Percentiles rank a stretch among this genome's conserved stretches.
Evolutionary conservation across 1,284 basidiomycete species (phyloP).

Genomic region (Cystobasidium pallidum): DNA sequence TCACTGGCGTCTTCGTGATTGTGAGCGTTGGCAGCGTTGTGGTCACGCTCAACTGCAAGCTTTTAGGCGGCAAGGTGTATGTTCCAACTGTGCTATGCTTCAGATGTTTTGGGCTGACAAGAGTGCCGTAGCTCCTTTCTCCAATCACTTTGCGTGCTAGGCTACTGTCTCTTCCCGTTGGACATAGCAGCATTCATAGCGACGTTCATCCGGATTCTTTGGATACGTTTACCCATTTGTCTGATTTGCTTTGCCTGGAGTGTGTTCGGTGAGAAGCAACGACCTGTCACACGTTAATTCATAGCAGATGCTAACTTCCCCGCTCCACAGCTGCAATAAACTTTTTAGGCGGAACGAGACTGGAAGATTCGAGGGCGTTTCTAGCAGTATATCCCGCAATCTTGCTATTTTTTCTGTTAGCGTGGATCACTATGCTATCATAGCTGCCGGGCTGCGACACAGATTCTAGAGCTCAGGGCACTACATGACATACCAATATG

Average conservation of each 20-base stretch:
- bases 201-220: constrained; percentile 81
- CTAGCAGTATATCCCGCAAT: constrained; percentile 90
- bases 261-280: constrained; percentile 74
- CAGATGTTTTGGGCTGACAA: not conserved
- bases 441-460: constrained; percentile 24
- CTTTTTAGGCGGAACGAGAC: constrained; percentile 88
- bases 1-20: constrained; percentile 86
- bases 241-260: constrained; percentile 88
- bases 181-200: constrained; percentile 84
- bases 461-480: not conserved
- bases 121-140: constrained; percentile 76
- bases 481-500: too few relatives aligned
- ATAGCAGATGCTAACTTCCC: not conserved
- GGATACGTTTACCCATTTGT: constrained; percentile 80
- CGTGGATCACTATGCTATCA: constrained; percentile 55
- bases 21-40: constrained; percentile 84
- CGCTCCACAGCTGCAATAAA: constrained; percentile 75
- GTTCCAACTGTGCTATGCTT: constrained; percentile 52
- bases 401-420: constrained; percentile 60
- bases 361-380: constrained; percentile 72
- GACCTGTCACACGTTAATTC: not conserved
- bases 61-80: constrained; percentile 91
- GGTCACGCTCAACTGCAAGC: constrained; percentile 90
- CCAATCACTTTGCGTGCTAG: constrained; percentile 88
- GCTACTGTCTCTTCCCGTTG: constrained; percentile 86